phyloP scores from a whole-genome alignment of 352 stramenopile species.

The Pythium dissimile region DNA sequence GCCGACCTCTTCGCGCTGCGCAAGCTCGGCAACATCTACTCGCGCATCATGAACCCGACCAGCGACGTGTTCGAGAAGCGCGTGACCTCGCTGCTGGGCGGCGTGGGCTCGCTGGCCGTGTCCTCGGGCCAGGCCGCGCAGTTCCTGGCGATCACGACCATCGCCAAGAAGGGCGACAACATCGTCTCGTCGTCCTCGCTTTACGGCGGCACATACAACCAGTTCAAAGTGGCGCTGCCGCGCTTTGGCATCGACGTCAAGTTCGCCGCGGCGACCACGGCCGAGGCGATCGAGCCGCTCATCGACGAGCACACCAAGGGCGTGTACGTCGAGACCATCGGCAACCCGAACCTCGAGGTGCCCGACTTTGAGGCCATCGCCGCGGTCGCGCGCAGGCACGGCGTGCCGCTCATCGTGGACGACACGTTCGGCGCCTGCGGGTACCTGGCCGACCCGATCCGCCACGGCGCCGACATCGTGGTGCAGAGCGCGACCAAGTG shows the following conservation, averaged over 20 bases:
- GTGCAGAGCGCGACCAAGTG: constrained; percentile 10
- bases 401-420: constrained; percentile 7
- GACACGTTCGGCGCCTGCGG: constrained; percentile 4
- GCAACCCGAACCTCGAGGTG: constrained; percentile 9
- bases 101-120: background rate
- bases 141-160: constrained; percentile 5
- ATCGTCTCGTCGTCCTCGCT: background rate
- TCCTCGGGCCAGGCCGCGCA: constrained; percentile 4
- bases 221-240: constrained; percentile 8
- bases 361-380: constrained; percentile 10
- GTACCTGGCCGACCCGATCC: constrained; percentile 6
- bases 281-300: constrained; percentile 4
- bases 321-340: constrained; percentile 6
- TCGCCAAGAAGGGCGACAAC: constrained; percentile 7
- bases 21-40: constrained; percentile 8
- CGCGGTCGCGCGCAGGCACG: constrained; percentile 1
- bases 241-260: constrained; percentile 12
- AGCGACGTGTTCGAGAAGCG: constrained; percentile 11
- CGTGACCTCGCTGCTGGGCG: background rate
- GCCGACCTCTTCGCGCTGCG: constrained; percentile 6
- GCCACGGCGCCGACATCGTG: constrained; percentile 6
- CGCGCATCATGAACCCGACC: constrained; percentile 12
- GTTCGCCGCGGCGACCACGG: background rate
- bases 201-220: constrained; percentile 11
- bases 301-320: constrained; percentile 11